These are phyloP conservation scores for Globisporangium parvum DNA, from an alignment of 352 stramenopile genomes.

Conservation along the genomic window DNA sequence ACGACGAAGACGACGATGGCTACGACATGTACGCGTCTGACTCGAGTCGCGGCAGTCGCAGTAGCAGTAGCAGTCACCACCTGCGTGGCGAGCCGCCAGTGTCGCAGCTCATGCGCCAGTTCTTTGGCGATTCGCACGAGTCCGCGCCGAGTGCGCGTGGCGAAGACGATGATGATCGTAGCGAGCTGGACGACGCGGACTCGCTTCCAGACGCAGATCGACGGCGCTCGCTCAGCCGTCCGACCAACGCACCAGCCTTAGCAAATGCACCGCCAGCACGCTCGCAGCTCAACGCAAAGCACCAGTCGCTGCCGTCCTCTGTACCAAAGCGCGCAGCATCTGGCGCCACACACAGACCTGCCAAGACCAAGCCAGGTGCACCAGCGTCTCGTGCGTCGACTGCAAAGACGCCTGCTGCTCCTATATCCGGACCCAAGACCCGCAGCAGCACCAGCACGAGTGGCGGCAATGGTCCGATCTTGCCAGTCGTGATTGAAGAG, in stretches of 20 bases:
- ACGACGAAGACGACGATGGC: neutral
- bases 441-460: neutral
- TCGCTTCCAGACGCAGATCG: no score
- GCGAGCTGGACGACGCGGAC: no score
- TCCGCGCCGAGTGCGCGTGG: neutral
- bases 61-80: neutral
- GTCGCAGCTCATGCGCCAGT: slow-evolving; percentile 50
- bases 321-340: no score
- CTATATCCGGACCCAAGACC: neutral
- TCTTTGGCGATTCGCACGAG: slow-evolving; percentile 25
- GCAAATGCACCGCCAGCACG: no score
- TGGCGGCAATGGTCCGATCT: slow-evolving; percentile 11
- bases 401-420: neutral
- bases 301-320: no score
- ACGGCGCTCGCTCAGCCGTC: no score
- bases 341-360: no score
- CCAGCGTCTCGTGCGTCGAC: no score
- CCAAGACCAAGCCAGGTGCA: no score
- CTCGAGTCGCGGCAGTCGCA: neutral
- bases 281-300: no score
- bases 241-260: no score
- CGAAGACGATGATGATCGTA: no score
- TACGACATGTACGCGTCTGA: neutral
- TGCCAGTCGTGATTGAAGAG: slow-evolving; percentile 75
- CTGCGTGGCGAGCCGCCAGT: slow-evolving; percentile 20